Percentiles rank a stretch among this genome's conserved stretches.
These are phyloP conservation scores for Corylus heterophylla DNA, from an alignment of 306 rosid species.

Conservation along the genomic window DNA sequence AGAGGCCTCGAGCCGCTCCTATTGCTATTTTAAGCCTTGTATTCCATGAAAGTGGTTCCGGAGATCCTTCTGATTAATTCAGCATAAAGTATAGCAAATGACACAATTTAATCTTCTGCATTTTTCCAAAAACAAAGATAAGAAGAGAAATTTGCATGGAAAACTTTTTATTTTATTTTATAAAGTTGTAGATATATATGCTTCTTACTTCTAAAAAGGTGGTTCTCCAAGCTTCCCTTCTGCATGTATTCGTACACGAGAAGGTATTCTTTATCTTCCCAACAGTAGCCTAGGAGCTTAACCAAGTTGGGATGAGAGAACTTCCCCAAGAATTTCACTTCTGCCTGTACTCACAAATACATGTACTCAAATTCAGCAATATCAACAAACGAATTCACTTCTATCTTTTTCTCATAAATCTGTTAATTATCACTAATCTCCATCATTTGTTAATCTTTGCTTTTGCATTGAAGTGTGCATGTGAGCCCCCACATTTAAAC, in stretches of 20 bases:
- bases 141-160: neutral
- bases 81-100: neutral
- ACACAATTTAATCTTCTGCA: neutral
- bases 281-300: slow-evolving; percentile 70
- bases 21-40: slow-evolving; percentile 67
- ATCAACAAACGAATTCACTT: no score
- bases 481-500: neutral
- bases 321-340: slow-evolving; percentile 79
- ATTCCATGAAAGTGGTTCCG: slow-evolving; percentile 72
- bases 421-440: no score
- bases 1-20: slow-evolving; percentile 80
- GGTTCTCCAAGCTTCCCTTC: slow-evolving; percentile 85
- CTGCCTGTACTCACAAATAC: slow-evolving; percentile 53
- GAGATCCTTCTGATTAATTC: slow-evolving; percentile 36
- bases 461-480: neutral
- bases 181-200: no score
- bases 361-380: neutral
- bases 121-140: neutral
- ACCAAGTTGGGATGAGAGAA: slow-evolving; percentile 80
- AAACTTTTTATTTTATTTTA: neutral
- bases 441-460: no score
- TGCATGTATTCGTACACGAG: slow-evolving; percentile 74
- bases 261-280: slow-evolving; percentile 63
- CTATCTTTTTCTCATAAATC: no score
- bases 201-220: slow-evolving; percentile 74